Evolutionary conservation across 139 green algal species (phyloP).

Genomic region (Yamagishiella unicocca): DNA sequence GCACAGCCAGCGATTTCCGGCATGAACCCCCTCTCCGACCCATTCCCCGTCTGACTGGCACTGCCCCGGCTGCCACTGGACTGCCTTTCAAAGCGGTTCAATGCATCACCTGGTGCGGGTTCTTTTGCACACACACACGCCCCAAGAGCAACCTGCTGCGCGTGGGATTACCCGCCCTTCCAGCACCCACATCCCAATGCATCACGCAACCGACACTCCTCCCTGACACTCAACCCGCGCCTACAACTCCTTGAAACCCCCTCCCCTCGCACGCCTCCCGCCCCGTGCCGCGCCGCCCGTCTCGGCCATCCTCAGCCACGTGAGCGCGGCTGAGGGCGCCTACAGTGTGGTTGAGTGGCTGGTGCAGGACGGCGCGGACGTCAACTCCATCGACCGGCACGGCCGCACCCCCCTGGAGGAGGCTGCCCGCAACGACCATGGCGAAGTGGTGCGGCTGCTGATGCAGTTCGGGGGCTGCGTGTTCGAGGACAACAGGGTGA

Average conservation of each 20-base stretch:
- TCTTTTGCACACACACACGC: no score
- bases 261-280: no score
- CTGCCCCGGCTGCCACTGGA: no score
- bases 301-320: conserved; percentile 88
- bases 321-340: conserved; percentile 83
- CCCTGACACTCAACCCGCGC: background rate
- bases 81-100: no score
- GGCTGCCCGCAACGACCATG: conserved; percentile 84
- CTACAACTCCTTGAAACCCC: background rate
- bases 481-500: conserved; percentile 70
- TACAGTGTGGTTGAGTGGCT: conserved; percentile 90
- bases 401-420: conserved; percentile 90
- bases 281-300: no score
- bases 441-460: conserved; percentile 84
- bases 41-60: no score
- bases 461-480: conserved; percentile 73
- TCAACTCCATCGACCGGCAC: conserved; percentile 86
- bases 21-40: background rate
- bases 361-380: conserved; percentile 71
- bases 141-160: no score
- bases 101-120: no score
- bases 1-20: no score
- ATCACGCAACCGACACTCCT: background rate
- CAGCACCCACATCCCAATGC: no score
- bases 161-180: no score